Evolutionary conservation across 2,329 filamentous ascomycete species (phyloP).

Genomic region (Penicillium thymicola): DNA sequence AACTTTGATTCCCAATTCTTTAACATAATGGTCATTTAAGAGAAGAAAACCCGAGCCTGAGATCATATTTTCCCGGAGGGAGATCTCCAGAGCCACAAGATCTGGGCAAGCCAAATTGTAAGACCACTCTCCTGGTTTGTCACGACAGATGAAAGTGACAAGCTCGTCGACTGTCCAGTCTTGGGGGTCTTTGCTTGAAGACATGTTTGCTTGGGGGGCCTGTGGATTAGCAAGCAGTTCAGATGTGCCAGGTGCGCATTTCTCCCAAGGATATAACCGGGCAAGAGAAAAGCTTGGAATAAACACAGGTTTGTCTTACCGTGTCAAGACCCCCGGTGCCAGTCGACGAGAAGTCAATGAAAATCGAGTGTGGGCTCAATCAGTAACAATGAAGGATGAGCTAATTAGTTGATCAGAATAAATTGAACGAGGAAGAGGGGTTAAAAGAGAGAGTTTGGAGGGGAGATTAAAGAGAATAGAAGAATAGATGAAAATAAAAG

Average conservation of each 20-base stretch:
- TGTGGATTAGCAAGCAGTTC: background rate
- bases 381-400: background rate
- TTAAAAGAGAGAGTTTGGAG: background rate
- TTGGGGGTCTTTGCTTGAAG: background rate
- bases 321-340: background rate
- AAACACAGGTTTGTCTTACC: background rate
- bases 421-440: background rate
- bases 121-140: background rate
- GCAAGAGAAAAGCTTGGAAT: background rate
- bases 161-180: background rate
- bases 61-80: background rate
- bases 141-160: background rate
- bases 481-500: background rate
- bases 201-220: background rate
- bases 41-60: background rate
- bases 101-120: background rate
- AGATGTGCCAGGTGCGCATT: background rate
- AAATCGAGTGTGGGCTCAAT: background rate
- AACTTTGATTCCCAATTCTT: background rate
- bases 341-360: no score
- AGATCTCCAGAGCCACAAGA: background rate
- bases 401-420: no score
- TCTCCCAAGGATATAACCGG: background rate
- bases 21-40: background rate
- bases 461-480: background rate